These are phyloP conservation scores for Sporothrix pallida DNA, from an alignment of 2,329 filamentous ascomycete species.

Conservation along the genomic window DNA sequence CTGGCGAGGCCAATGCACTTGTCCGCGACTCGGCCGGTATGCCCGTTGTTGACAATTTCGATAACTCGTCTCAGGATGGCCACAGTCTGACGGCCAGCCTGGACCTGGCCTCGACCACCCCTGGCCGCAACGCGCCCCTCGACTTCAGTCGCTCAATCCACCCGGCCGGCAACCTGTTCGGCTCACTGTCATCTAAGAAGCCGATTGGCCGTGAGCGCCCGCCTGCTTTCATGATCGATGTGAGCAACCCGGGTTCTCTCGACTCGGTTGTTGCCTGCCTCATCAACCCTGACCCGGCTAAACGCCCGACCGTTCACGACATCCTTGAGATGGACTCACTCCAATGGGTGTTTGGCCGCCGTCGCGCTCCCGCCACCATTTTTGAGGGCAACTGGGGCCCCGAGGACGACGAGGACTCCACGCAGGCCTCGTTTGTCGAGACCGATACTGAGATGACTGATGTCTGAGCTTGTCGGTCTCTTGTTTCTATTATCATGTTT, in stretches of 20 bases:
- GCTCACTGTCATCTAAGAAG: constrained; percentile 52
- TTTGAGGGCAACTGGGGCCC: constrained; percentile 97
- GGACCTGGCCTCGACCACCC: constrained; percentile 34
- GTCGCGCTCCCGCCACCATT: constrained; percentile 87
- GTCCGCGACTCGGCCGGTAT: constrained; percentile 76
- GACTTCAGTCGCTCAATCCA: constrained; percentile 28
- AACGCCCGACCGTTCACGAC: constrained; percentile 76
- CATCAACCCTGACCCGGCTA: constrained; percentile 75
- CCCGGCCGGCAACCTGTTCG: constrained; percentile 52
- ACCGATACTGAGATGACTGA: constrained; percentile 66
- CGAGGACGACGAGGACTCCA: constrained; percentile 49
- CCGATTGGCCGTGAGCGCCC: constrained; percentile 62
- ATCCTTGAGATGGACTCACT: constrained; percentile 76
- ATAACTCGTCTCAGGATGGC: constrained; percentile 15
- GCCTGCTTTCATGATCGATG: constrained; percentile 87
- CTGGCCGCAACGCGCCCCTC: constrained; percentile 25
- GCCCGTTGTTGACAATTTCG: constrained; percentile 56
- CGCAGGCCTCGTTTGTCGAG: constrained; percentile 40
- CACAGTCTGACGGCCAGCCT: constrained; percentile 30
- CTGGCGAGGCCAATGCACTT: constrained; percentile 73
- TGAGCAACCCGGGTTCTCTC: constrained; percentile 72
- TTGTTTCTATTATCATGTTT: background rate
- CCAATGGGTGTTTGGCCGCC: constrained; percentile 77
- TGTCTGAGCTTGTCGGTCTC: constrained; percentile 46
- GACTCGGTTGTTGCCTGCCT: constrained; percentile 87